These are phyloP conservation scores for Taphrina wiesneri DNA, from an alignment of 1,139 yeast species.

Conservation along the genomic window DNA sequence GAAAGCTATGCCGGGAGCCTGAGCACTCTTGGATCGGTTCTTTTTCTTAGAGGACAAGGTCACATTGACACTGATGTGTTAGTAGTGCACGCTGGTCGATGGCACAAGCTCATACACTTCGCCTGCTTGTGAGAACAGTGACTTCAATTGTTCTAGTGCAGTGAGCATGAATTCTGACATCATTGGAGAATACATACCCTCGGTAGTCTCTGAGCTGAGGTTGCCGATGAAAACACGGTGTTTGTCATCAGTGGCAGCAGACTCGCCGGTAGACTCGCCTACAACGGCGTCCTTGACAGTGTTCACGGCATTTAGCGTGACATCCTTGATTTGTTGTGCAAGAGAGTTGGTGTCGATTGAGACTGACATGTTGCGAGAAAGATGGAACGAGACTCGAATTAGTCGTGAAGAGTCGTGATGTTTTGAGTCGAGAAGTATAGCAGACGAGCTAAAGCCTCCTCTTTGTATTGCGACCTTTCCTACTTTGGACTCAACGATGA, in stretches of 20 bases:
- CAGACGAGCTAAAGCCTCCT: background rate
- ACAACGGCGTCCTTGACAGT: conserved; percentile 23
- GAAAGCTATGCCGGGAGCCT: conserved; percentile 60
- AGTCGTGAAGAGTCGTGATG: background rate
- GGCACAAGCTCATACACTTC: conserved; percentile 43
- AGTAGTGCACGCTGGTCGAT: background rate
- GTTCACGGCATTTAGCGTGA: conserved; percentile 8
- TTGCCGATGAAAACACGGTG: conserved; percentile 45
- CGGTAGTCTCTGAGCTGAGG: conserved; percentile 43
- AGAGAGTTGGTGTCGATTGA: conserved; percentile 18
- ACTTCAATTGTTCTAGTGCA: conserved; percentile 16
- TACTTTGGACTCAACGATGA: background rate
- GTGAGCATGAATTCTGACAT: background rate
- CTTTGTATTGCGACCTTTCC: background rate
- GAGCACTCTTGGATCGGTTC: conserved; percentile 24
- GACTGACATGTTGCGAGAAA: conserved; percentile 13
- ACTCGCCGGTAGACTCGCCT: conserved; percentile 37
- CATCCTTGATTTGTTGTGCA: conserved; percentile 26
- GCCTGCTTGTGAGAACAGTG: conserved; percentile 38
- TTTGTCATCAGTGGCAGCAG: conserved; percentile 37
- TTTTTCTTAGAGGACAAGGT: conserved; percentile 37
- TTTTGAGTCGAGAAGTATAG: background rate
- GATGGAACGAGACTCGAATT: background rate
- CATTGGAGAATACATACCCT: conserved; percentile 38
- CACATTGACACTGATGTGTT: conserved; percentile 38